phyloP scores from a whole-genome alignment of 768 basidiomycete genomes.

The Tylopilus rubrobrunneus region DNA sequence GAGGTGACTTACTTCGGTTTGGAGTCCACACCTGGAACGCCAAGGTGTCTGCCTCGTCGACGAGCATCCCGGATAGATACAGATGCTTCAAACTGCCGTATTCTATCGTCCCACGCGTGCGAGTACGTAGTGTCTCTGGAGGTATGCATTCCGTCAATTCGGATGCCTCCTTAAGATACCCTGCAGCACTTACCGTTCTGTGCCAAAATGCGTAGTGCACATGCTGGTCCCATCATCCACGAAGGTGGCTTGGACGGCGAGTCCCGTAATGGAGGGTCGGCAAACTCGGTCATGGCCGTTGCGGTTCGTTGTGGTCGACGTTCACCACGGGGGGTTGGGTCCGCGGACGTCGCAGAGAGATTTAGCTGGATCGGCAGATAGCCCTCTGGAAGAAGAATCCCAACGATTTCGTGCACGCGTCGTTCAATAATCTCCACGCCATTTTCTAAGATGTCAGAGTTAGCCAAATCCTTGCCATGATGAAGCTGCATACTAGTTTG shows the following conservation, averaged over 20 bases:
- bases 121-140: constrained; percentile 8
- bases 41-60: constrained; percentile 14
- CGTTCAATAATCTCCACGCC: constrained; percentile 9
- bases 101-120: background rate
- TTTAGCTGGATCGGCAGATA: constrained; percentile 3
- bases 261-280: background rate
- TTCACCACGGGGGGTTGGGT: background rate
- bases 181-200: constrained; percentile 5
- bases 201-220: constrained; percentile 1
- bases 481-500: constrained; percentile 9
- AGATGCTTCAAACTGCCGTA: constrained; percentile 17
- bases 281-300: no score
- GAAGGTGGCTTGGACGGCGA: constrained; percentile 4
- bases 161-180: background rate
- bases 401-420: constrained; percentile 8
- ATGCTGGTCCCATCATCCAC: constrained; percentile 16
- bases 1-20: constrained; percentile 10
- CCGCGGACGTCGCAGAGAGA: background rate
- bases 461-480: background rate
- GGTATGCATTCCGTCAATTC: background rate
- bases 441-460: constrained; percentile 8
- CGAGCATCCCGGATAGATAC: constrained; percentile 10
- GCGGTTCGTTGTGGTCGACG: background rate
- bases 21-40: constrained; percentile 18
- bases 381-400: constrained; percentile 14